Conservation (phyloP, 2,329 filamentous ascomycete species). For the Colletotrichum falcatum region DNA sequence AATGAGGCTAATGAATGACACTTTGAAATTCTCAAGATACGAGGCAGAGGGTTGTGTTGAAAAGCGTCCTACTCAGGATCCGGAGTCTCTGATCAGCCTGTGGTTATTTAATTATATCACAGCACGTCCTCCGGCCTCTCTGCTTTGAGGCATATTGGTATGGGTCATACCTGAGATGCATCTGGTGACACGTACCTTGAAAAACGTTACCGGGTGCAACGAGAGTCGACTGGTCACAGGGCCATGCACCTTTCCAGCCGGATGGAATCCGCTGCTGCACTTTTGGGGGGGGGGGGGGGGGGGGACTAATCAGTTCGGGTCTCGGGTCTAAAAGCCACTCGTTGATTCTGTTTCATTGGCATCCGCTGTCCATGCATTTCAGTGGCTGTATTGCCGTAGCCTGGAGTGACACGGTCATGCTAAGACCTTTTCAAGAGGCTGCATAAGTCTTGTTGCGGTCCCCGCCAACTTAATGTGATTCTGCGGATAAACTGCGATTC, state of each 20-base stretch:
- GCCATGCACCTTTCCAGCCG: not conserved
- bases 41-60: not conserved
- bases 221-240: not conserved
- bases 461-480: no score
- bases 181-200: not conserved
- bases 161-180: not conserved
- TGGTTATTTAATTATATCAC: not conserved
- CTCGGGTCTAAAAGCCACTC: not conserved
- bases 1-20: not conserved
- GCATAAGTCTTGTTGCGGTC: not conserved
- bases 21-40: not conserved
- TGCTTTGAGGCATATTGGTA: not conserved
- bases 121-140: not conserved
- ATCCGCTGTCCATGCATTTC: not conserved
- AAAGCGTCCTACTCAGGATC: not conserved
- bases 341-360: not conserved
- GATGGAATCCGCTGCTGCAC: not conserved
- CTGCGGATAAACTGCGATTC: no score
- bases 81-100: no score
- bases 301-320: conserved; percentile 3
- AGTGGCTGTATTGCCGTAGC: not conserved
- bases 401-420: no score
- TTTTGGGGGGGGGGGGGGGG: no score
- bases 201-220: not conserved
- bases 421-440: not conserved